phyloP scores from a whole-genome alignment of 805 yeast species.

The Kurtzmaniella cleridarum region DNA sequence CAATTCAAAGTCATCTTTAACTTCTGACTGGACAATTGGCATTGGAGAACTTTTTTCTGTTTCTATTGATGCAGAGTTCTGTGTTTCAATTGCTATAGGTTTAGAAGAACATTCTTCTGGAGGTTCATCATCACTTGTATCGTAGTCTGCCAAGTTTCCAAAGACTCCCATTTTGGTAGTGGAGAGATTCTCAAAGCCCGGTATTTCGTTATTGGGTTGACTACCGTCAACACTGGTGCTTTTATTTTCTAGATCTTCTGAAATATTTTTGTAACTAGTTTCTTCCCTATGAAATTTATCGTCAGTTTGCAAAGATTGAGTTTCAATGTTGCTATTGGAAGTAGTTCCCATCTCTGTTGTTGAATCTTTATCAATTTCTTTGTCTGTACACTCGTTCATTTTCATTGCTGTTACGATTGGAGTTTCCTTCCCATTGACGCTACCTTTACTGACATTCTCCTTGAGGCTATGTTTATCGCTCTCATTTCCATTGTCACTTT shows the following conservation, averaged over 20 bases:
- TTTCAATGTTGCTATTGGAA: no score
- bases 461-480: slow-evolving; percentile 4
- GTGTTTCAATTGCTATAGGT: not conserved
- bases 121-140: slow-evolving; percentile 15
- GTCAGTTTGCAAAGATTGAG: no score
- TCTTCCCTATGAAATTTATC: no score
- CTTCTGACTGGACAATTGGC: not conserved
- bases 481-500: slow-evolving; percentile 6
- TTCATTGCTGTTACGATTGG: not conserved
- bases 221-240: slow-evolving; percentile 5
- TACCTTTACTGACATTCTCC: not conserved
- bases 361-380: slow-evolving; percentile 10
- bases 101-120: slow-evolving; percentile 34
- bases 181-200: no score
- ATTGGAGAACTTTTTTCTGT: not conserved
- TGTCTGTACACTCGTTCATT: slow-evolving; percentile 1
- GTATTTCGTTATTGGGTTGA: slow-evolving; percentile 2
- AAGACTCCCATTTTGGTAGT: no score
- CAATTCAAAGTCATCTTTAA: not conserved
- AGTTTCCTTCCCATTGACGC: not conserved
- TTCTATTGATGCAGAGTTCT: not conserved
- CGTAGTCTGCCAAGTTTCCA: no score
- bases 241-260: no score
- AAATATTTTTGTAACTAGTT: no score
- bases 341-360: no score